These are phyloP conservation scores for Cucumis melo DNA, from an alignment of 306 rosid genomes.

Conservation along the genomic window DNA sequence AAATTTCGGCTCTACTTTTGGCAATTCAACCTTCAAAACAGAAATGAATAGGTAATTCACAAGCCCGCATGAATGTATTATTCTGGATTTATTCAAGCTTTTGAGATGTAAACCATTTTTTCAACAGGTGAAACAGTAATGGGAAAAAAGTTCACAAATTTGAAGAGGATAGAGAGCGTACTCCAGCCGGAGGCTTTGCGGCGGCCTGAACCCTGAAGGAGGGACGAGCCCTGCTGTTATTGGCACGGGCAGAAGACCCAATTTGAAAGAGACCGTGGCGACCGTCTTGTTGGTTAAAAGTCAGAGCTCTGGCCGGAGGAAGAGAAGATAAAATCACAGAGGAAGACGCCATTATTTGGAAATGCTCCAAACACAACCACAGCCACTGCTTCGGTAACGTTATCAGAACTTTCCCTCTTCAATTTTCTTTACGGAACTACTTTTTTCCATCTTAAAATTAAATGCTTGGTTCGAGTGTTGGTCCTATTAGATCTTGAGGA, in stretches of 20 bases:
- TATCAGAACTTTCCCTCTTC: neutral
- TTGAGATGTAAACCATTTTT: neutral
- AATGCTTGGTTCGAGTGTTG: neutral
- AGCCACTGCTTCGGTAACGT: neutral
- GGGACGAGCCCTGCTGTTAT: slow-evolving; percentile 9
- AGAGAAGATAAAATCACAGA: slow-evolving; percentile 30
- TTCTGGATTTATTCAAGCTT: neutral
- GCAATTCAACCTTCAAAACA: slow-evolving; percentile 52
- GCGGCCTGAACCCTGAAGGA: slow-evolving; percentile 59
- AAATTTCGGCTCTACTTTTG: slow-evolving; percentile 66
- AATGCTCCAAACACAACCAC: neutral
- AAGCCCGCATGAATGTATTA: neutral
- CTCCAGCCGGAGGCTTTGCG: slow-evolving; percentile 66
- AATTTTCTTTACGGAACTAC: neutral
- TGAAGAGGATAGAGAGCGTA: slow-evolving; percentile 14
- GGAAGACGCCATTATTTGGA: slow-evolving; percentile 41
- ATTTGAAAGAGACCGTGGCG: slow-evolving; percentile 13
- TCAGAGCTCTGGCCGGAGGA: slow-evolving; percentile 17
- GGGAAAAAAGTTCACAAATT: neutral
- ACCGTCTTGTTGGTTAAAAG: slow-evolving; percentile 10
- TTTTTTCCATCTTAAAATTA: neutral
- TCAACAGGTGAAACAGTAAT: neutral
- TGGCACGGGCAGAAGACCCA: neutral
- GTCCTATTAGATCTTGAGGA: neutral
- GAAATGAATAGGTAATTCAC: neutral